Conservation (phyloP, 1,284 basidiomycete species). For the Testicularia cyperi region DNA sequence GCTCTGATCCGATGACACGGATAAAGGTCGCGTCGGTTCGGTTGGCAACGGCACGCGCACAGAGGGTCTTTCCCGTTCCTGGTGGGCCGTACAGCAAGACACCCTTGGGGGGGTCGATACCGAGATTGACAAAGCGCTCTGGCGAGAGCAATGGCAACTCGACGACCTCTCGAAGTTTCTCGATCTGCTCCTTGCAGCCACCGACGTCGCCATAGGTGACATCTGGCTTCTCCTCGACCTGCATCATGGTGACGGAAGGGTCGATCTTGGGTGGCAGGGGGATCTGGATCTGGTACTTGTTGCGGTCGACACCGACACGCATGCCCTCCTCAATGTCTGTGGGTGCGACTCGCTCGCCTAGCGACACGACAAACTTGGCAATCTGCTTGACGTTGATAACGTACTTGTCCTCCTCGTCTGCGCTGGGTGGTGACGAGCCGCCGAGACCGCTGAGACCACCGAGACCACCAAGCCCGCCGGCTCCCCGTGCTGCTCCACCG, state of each 20-base stretch:
- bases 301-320: conserved; percentile 92
- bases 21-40: conserved; percentile 99
- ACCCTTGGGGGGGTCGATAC: conserved; percentile 98
- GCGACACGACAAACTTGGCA: conserved; percentile 96
- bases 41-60: conserved; percentile 96
- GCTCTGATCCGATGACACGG: conserved; percentile 95
- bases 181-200: conserved; percentile 99
- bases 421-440: conserved; percentile 66
- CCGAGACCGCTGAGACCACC: conserved; percentile 46
- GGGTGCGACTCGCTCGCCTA: conserved; percentile 92
- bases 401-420: conserved; percentile 92
- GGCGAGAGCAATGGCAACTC: conserved; percentile 88
- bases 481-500: conserved; percentile 11
- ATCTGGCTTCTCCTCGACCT: conserved; percentile 98
- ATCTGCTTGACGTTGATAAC: conserved; percentile 99
- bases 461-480: conserved; percentile 19
- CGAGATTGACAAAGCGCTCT: conserved; percentile 94
- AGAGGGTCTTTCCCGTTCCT: conserved; percentile 97
- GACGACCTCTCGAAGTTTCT: conserved; percentile 97
- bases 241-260: conserved; percentile 99
- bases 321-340: conserved; percentile 99
- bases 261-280: conserved; percentile 99
- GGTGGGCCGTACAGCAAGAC: conserved; percentile 92
- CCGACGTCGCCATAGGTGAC: conserved; percentile 98
- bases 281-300: conserved; percentile 98